A percentile compares a stretch with the other conserved stretches of the same genome.
These are phyloP conservation scores for Scedosporium apiospermum DNA, from an alignment of 2,329 filamentous ascomycete genomes.

Conservation along the genomic window DNA sequence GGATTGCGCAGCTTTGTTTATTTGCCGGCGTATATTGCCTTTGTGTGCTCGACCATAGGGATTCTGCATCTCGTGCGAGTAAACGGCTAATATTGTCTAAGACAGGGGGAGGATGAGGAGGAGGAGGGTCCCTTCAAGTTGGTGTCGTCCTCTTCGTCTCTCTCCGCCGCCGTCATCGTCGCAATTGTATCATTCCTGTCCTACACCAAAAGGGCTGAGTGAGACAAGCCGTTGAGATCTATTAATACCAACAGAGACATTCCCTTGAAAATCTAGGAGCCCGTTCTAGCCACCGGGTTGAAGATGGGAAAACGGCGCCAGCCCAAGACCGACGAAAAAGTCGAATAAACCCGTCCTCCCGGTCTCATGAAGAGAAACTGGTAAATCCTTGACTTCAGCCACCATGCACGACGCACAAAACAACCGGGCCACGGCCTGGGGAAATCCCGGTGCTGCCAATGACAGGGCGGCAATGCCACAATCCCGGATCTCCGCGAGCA, in stretches of 20 bases:
- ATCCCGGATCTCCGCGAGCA: background rate
- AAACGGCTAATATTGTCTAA: no score
- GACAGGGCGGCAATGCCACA: background rate
- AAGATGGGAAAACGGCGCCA: background rate
- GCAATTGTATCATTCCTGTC: no score
- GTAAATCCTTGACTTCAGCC: background rate
- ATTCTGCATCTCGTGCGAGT: background rate
- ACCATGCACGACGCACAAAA: background rate
- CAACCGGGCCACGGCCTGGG: background rate
- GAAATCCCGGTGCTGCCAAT: background rate
- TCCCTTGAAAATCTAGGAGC: background rate
- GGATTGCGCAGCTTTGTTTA: background rate
- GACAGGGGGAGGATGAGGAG: no score
- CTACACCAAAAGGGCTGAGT: no score
- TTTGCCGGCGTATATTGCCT: background rate
- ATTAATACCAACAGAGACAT: background rate
- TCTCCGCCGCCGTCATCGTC: no score
- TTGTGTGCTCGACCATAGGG: background rate
- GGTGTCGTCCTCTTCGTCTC: no score
- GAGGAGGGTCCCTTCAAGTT: no score
- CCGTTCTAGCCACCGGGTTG: background rate
- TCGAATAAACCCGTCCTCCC: background rate
- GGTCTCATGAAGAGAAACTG: background rate
- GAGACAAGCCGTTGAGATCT: background rate
- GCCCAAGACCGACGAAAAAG: background rate